Evolutionary conservation across 768 basidiomycete species (phyloP), one percentile per base, ranked within the genome.

Genomic region (Mycena venus): DNA sequence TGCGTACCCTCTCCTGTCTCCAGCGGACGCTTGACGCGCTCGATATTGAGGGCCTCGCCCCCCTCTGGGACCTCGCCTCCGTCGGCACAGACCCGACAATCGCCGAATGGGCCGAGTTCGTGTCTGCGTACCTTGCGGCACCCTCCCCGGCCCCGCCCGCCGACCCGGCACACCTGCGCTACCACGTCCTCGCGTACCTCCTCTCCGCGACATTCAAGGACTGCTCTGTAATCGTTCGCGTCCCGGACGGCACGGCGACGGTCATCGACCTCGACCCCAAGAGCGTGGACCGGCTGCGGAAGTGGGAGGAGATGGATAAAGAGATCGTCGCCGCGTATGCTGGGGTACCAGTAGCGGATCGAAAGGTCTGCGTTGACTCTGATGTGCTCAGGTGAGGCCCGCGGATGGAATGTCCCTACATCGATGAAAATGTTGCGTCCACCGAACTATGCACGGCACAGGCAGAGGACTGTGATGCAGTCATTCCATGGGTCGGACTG

Each of bases 131-230:
- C 79, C 80, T 87, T 53, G n/a, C 49, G 1, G 17, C 34, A 8
- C 32, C 65, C 7, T 2, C 60, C 42, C 12, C 56, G 19, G 49
- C 72, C 11, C 60, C 74, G 25, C 69, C 64, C 38, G 55, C 70
- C 42, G 53, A 56, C 60, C 10, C 68, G 5, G 53, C 84, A 27
- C 80, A 91, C 72, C 82, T 95, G 60, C 89, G 90, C 47, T 90
- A 94, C 77, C 90, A 93, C 75, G 80, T 92, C 49, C 84, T 95
- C 58, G 93, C 95, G 10, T 95, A 95, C 82, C 85, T 96, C 25
- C 92, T 99, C 63, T 96, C 96, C 6, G 96, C 96, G 29, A 95
- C 95, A 8, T 96, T 99, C 89, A 99, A 99, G 82, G 98, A 99
- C 82, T 99, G 98, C 84, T 98, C 97, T 27, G 79, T 85, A 58